These are phyloP conservation scores for Clitoria ternatea DNA, from an alignment of 306 rosid species.

Conservation along the genomic window DNA sequence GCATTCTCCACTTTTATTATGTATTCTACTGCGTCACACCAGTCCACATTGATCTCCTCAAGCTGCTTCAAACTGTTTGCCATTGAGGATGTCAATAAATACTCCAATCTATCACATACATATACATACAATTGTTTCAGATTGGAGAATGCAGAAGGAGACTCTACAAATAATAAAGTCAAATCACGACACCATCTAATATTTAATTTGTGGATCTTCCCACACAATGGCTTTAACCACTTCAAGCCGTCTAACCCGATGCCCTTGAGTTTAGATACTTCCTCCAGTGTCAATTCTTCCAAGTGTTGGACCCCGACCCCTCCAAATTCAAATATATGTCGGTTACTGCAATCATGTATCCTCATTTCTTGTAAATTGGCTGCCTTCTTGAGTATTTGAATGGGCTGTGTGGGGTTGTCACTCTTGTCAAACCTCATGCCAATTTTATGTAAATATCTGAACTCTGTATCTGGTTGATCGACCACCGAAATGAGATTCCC, in stretches of 20 bases:
- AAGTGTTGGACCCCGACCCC: neutral
- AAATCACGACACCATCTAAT: neutral
- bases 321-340: neutral
- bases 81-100: constrained; percentile 7
- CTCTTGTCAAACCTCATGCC: neutral
- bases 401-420: neutral
- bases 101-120: neutral
- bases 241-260: neutral
- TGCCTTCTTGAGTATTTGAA: neutral
- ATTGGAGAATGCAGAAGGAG: neutral
- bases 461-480: no score
- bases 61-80: constrained; percentile 4
- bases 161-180: neutral
- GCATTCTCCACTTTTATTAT: neutral
- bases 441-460: neutral
- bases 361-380: neutral
- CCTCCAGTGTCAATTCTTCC: rapidly evolving
- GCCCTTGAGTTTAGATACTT: neutral
- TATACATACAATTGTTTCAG: neutral
- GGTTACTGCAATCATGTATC: rapidly evolving
- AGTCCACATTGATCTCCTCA: neutral
- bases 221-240: neutral
- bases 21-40: neutral
- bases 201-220: neutral
- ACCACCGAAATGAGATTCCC: neutral